Evolutionary conservation across 805 yeast species (phyloP).

Genomic region (Zygosaccharomyces bisporus): DNA sequence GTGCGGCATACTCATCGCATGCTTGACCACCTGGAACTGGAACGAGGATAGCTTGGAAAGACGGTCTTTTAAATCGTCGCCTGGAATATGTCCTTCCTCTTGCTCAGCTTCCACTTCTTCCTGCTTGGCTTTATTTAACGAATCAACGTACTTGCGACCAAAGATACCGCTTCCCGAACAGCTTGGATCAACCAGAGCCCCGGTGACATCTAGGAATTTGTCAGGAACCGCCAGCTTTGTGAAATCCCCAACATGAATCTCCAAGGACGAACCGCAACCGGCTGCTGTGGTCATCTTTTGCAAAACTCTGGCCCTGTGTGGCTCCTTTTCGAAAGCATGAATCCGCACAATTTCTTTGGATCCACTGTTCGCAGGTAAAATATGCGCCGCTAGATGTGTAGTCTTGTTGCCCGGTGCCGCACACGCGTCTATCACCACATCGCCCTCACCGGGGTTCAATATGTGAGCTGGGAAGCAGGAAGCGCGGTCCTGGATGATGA

Average conservation of each 20-base stretch:
- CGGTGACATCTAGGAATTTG: conserved; percentile 64
- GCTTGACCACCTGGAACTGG: conserved; percentile 83
- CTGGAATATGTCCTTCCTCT: conserved; percentile 43
- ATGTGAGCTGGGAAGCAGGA: conserved; percentile 95
- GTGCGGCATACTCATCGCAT: conserved; percentile 77
- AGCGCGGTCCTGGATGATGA: conserved; percentile 93
- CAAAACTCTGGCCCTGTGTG: conserved; percentile 63
- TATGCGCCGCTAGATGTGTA: conserved; percentile 73
- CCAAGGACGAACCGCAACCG: conserved; percentile 46
- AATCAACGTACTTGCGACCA: conserved; percentile 70
- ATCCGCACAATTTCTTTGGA: conserved; percentile 41
- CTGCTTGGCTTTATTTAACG: conserved; percentile 32
- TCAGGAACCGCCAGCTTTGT: conserved; percentile 41
- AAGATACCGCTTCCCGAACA: conserved; percentile 98
- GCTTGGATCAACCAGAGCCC: conserved; percentile 90
- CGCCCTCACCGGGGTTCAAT: conserved; percentile 57
- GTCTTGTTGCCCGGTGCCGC: conserved; percentile 99
- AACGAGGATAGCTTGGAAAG: conserved; percentile 74
- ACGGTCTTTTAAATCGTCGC: conserved; percentile 41
- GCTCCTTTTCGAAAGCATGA: conserved; percentile 85
- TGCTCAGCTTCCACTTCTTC: conserved; percentile 39
- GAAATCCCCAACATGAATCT: conserved; percentile 52
- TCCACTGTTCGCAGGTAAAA: conserved; percentile 14
- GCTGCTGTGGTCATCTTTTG: conserved; percentile 78
- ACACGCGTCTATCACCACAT: conserved; percentile 80